Conservation (phyloP, 2,329 filamentous ascomycete species). For the Fonsecaea nubica region DNA sequence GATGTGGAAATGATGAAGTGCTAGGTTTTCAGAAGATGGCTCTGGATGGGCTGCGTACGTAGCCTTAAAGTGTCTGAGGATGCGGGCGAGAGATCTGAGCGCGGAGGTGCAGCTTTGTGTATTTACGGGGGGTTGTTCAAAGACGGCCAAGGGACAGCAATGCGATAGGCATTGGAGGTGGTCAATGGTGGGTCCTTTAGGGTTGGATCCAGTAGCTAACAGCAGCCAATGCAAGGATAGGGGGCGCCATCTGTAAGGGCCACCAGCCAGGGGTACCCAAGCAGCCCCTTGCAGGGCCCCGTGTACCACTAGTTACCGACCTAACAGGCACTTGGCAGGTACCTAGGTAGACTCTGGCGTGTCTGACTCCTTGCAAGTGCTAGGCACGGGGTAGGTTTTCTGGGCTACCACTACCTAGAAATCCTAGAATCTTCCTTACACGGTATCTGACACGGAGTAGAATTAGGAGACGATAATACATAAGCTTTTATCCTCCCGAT, state of each 20-base stretch:
- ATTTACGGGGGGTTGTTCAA: constrained; percentile 6
- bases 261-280: constrained; percentile 5
- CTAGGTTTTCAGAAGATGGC: not conserved
- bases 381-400: not conserved
- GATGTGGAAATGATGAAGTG: not conserved
- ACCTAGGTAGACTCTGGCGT: too few species aligned
- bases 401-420: not conserved
- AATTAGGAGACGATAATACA: not conserved
- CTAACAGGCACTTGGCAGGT: not conserved
- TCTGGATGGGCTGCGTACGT: not conserved
- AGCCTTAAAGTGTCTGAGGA: not conserved
- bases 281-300: constrained; percentile 13
- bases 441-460: not conserved
- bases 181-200: not conserved
- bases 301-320: constrained; percentile 8
- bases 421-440: constrained; percentile 1
- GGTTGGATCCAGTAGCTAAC: constrained; percentile 1
- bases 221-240: constrained; percentile 13
- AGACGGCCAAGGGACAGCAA: constrained; percentile 4
- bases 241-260: constrained; percentile 17
- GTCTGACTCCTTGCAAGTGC: too few species aligned
- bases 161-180: constrained; percentile 4
- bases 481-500: not conserved
- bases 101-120: constrained; percentile 13
- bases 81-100: not conserved